Evolutionary conservation across 2,329 filamentous ascomycete genomes (phyloP), one percentile per base, ranked within the genome.

Genomic region (Sclerotinia minor): DNA sequence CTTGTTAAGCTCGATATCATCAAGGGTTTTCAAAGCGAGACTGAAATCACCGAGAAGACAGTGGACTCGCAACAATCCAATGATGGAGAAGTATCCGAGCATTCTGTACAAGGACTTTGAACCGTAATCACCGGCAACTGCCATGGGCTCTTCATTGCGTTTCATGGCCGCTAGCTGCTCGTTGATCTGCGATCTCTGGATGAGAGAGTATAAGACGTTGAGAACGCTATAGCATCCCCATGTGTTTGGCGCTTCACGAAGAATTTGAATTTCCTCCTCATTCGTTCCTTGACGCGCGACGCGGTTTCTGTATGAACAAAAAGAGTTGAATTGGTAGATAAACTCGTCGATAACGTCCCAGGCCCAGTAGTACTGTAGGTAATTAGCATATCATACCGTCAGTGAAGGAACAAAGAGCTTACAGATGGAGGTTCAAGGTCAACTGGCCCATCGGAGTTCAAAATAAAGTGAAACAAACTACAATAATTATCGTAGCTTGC

Each of bases 261-360:
- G 88, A 64, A 97, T 85, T 80, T 91, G 86, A 72, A 96, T 89
- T 81, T 99, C 95, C 81, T 98, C 95, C 79, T 93, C 92, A 80
- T 94, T 96, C 80, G 91, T 83, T 80, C 88, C 83, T 84, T 89
- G 85, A 69, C 93, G 88, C 72, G 95, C 95, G 74, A 97, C 89
- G 73, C 93, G 90, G 80, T 96, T 93, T 78, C 95, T 89, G 86
- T 97, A 97, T 71, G 93, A 92, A 80, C 93, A 98, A 85, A 99
- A 99, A 69, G 94, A 96, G 85, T 99, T 97, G 86, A 99, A 99
- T 81, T 99, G 95, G 85, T 99, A 99, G 83, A 99, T 98, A 84
- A 99, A 99, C 82, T 99, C 95, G 81, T 99, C 95, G 82, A 99
- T 97, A 74, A 98, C 94, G 80, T 99, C 95, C 95, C 95, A 99